Evolutionary conservation across 768 basidiomycete species (phyloP).

Genomic region (Termitomyces heimii): DNA sequence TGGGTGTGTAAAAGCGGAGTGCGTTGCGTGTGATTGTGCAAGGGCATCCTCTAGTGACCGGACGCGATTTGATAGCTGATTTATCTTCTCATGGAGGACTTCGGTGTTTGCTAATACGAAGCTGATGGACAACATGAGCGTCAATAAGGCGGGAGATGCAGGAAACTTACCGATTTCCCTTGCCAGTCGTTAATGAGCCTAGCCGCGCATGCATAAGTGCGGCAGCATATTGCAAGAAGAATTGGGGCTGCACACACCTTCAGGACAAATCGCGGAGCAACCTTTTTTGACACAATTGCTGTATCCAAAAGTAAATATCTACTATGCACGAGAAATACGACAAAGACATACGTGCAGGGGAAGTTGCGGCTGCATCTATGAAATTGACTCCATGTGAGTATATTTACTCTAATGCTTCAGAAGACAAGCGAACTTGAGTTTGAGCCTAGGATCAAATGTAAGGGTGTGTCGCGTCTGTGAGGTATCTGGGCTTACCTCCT

Average conservation of each 20-base stretch:
- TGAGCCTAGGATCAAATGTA: conserved; percentile 38
- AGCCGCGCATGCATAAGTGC: background rate
- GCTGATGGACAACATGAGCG: conserved; percentile 23
- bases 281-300: conserved; percentile 58
- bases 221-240: conserved; percentile 11
- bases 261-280: conserved; percentile 59
- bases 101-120: conserved; percentile 72
- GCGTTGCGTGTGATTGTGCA: conserved; percentile 39
- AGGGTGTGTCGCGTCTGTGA: conserved; percentile 9
- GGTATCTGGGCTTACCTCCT: conserved; percentile 38
- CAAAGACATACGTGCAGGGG: conserved; percentile 48
- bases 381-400: conserved; percentile 10
- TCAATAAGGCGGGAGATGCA: background rate
- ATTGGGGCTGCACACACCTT: conserved; percentile 31
- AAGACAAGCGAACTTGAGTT: conserved; percentile 48
- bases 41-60: conserved; percentile 68
- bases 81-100: conserved; percentile 64
- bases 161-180: conserved; percentile 53
- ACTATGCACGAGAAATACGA: background rate
- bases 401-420: conserved; percentile 2
- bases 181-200: conserved; percentile 70
- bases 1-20: conserved; percentile 47
- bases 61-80: conserved; percentile 51
- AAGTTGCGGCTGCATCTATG: conserved; percentile 58
- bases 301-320: conserved; percentile 11